Evolutionary conservation across 176 grass and related monocot species (phyloP).

Genomic region (Avena insularis): DNA sequence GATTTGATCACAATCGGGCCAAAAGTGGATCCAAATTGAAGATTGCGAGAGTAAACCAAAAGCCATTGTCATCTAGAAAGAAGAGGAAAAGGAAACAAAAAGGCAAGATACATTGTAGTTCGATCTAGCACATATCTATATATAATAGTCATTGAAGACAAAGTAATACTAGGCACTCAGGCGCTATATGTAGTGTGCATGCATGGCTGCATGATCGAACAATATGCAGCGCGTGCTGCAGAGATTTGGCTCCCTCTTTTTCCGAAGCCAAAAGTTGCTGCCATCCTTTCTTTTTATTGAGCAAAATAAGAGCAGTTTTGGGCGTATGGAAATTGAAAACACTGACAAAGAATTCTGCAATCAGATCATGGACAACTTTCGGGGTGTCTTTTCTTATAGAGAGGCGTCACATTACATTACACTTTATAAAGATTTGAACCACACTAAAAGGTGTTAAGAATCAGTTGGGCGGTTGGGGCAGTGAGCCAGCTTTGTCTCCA

Average conservation of each 20-base stretch:
- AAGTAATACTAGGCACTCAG: neutral
- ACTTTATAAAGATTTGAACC: constrained; percentile 6
- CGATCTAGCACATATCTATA: neutral
- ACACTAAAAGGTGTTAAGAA: neutral
- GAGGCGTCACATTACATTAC: neutral
- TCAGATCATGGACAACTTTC: neutral
- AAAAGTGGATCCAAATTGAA: neutral
- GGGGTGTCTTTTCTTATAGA: neutral
- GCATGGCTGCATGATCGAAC: neutral
- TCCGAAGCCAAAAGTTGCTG: neutral
- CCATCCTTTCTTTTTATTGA: neutral
- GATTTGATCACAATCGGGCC: neutral
- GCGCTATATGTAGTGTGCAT: neutral
- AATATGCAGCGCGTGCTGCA: neutral
- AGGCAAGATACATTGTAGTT: neutral
- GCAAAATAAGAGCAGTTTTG: neutral
- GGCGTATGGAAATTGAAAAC: neutral
- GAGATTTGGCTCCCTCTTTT: neutral
- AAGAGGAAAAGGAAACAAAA: neutral
- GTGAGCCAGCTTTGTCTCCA: neutral
- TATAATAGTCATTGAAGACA: neutral
- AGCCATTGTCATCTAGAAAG: neutral
- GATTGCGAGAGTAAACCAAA: neutral
- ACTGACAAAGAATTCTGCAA: too few relatives aligned
- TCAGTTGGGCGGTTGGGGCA: neutral